Conservation (phyloP, 2,329 filamentous ascomycete genomes). For the Fusarium austroafricanum region DNA sequence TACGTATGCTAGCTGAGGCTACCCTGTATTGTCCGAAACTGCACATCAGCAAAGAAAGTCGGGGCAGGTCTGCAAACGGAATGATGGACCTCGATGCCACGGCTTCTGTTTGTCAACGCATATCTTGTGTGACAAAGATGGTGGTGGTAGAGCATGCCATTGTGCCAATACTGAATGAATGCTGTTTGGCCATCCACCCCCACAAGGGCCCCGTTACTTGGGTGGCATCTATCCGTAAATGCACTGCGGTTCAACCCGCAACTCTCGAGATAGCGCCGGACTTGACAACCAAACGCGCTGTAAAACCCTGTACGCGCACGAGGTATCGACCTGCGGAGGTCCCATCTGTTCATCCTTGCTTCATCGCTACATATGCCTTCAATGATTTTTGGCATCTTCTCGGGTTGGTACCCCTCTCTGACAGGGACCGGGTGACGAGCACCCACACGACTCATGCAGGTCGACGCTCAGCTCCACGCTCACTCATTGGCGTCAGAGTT, state of each 20-base stretch:
- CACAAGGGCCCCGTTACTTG: constrained; percentile 30
- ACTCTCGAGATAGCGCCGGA: constrained; percentile 49
- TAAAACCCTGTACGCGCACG: constrained; percentile 38
- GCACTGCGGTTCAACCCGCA: constrained; percentile 52
- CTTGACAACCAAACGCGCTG: constrained; percentile 40
- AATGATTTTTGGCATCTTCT: constrained; percentile 19
- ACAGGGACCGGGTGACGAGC: constrained; percentile 39
- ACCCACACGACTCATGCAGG: constrained; percentile 41
- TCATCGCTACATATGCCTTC: constrained; percentile 29
- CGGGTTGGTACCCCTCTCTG: constrained; percentile 22
- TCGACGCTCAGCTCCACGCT: constrained; percentile 39
- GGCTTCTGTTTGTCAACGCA: not conserved
- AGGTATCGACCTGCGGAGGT: constrained; percentile 27
- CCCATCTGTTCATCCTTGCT: constrained; percentile 30
- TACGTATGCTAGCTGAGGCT: constrained; percentile 19
- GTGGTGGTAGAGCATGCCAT: not conserved
- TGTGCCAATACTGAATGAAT: constrained; percentile 10
- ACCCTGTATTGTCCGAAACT: constrained; percentile 25
- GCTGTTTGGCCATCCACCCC: constrained; percentile 18
- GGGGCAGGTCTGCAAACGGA: not conserved
- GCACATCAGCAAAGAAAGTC: not conserved
- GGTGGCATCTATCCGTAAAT: constrained; percentile 45
- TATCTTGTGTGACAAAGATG: not conserved
- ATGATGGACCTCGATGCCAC: not conserved
- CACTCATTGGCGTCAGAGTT: constrained; percentile 31